Conservation (phyloP, 257 asterid genomes). For the Primulina huaijiensis region DNA sequence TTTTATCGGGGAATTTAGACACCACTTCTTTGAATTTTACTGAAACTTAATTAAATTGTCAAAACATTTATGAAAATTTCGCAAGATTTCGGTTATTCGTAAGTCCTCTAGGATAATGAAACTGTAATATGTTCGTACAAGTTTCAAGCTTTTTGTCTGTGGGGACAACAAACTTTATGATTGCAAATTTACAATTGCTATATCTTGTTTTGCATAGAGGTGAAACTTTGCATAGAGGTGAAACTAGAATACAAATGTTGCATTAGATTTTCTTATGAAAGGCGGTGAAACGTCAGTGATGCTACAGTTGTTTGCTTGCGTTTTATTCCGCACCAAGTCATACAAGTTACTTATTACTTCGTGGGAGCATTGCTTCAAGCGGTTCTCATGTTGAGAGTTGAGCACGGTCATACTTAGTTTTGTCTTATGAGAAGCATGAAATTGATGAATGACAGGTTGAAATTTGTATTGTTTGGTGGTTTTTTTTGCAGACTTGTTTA, state of each 20-base stretch:
- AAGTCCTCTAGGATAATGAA: neutral
- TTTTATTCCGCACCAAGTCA: neutral
- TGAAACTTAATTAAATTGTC: too few species aligned
- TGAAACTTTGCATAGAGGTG: neutral
- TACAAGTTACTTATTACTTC: too few species aligned
- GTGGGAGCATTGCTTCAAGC: too few species aligned
- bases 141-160: too few species aligned
- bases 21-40: too few species aligned
- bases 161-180: neutral
- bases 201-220: neutral
- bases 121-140: too few species aligned
- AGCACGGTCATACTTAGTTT: neutral
- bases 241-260: neutral
- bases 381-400: too few species aligned
- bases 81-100: neutral
- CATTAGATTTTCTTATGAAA: neutral
- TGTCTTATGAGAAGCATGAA: neutral
- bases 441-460: neutral
- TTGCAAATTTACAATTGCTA: neutral
- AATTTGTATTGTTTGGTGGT: neutral
- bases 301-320: neutral
- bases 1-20: too few species aligned
- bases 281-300: neutral
- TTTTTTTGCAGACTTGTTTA: slow-evolving; percentile 51
- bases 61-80: neutral